Base-by-base conservation (phyloP, 2,329 filamentous ascomycete genomes). In the Aspergillus costaricaensis region DNA sequence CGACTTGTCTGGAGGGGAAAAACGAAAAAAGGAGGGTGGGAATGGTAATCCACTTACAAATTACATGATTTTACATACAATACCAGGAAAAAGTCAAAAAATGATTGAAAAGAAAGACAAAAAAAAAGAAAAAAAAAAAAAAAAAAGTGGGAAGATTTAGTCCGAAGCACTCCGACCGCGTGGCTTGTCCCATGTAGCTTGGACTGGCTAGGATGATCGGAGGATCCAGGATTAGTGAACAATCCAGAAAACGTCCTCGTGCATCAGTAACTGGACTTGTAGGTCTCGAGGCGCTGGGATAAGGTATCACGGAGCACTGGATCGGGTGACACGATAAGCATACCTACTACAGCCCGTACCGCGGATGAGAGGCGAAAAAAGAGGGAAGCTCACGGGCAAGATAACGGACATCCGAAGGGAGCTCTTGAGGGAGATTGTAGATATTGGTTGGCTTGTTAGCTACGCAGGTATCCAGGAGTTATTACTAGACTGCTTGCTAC, bases 261-360 rank as follows among this genome's bases (percentile, higher is more conserved):
- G 25, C 27, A 44, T 43, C 23, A 41, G 30, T 12, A 47, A 39
- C n/a, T 43, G 53, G 53, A 14, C 21, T n/a, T 32, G 23, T 19
- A 43, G 15, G 21, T 41, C 53, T 55, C 25, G 39, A 44, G 36
- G 41, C 12, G n/a, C 38, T 55, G 39, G 53, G 39, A 55, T 47
- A 44, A 47, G 53, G 52, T 55, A 41, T 55, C 52, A 55, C 52
- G 38, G 17, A 38, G 23, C 38, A 23, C 27, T 30, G 32, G 32
- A 44, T 41, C 39, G 25, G 41, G 53, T 55, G 53, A 44, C 53
- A 55, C 53, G 53, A 55, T 55, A 55, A 55, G 53, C 53, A 55
- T 43, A 27, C 14, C 12, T 47, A 25, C 27, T 47, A 25, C 10
- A 47, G 23, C 27, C 30, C 53, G 53, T 30, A 32, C 25, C 25